Evolutionary conservation across 352 stramenopile species (phyloP).

Genomic region (Globisporangium barbulae): DNA sequence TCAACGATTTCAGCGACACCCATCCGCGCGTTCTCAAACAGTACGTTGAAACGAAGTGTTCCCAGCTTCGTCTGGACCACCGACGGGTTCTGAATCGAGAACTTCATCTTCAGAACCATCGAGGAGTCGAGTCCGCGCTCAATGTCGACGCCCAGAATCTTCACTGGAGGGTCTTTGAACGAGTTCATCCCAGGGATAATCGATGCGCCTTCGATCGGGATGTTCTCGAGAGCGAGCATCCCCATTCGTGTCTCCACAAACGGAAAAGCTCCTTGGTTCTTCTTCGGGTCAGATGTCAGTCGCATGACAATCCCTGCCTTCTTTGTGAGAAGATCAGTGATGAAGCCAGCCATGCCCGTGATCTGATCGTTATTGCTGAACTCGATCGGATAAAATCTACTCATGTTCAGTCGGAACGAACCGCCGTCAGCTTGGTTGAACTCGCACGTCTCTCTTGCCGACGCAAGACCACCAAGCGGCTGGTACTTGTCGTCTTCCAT

Average conservation of each 20-base stretch:
- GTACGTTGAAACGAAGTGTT: slow-evolving; percentile 49
- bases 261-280: slow-evolving; percentile 58
- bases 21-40: slow-evolving; percentile 42
- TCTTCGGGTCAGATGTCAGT: slow-evolving; percentile 29
- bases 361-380: slow-evolving; percentile 40
- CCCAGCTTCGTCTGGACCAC: slow-evolving; percentile 62
- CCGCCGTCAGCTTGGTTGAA: slow-evolving; percentile 57
- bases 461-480: slow-evolving; percentile 49
- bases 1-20: slow-evolving; percentile 54
- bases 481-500: slow-evolving; percentile 37
- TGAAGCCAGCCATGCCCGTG: slow-evolving; percentile 50
- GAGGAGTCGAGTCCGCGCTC: slow-evolving; percentile 33
- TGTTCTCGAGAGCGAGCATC: slow-evolving; percentile 52
- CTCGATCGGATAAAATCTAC: slow-evolving; percentile 54
- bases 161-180: slow-evolving; percentile 58
- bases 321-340: slow-evolving; percentile 54
- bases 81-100: slow-evolving; percentile 69
- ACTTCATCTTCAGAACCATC: slow-evolving; percentile 67
- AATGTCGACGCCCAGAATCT: slow-evolving; percentile 66
- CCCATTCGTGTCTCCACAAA: slow-evolving; percentile 73
- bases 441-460: slow-evolving; percentile 48
- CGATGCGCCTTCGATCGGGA: slow-evolving; percentile 55
- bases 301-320: slow-evolving; percentile 60
- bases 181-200: slow-evolving; percentile 67
- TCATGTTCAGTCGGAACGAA: slow-evolving; percentile 75